Evolutionary conservation across 2,329 filamentous ascomycete genomes (phyloP).

Genomic region (Ophiocordyceps australis): DNA sequence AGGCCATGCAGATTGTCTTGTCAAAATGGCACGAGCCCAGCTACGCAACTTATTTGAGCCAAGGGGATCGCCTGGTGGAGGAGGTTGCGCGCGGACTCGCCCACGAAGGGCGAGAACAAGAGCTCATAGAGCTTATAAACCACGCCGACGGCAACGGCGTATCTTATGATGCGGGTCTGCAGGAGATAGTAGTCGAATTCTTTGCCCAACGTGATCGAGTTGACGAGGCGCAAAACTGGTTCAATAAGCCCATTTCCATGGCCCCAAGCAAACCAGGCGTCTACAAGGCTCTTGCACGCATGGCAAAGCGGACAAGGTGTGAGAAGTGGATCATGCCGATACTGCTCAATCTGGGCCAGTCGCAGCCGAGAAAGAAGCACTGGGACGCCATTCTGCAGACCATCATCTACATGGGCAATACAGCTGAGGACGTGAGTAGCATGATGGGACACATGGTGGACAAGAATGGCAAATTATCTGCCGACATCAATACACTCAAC

Average conservation of each 20-base stretch:
- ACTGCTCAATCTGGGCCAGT: conserved; percentile 32
- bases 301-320: conserved; percentile 40
- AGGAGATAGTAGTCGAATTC: conserved; percentile 39
- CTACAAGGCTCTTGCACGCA: conserved; percentile 16
- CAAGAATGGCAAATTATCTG: conserved; percentile 27
- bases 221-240: conserved; percentile 49
- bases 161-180: conserved; percentile 23
- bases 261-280: conserved; percentile 6
- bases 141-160: conserved; percentile 29
- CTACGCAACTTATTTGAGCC: conserved; percentile 5
- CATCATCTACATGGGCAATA: conserved; percentile 47
- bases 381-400: conserved; percentile 65
- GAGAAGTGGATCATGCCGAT: conserved; percentile 42
- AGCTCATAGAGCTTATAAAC: conserved; percentile 36
- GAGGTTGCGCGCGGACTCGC: conserved; percentile 35
- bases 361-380: conserved; percentile 28
- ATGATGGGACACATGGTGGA: conserved; percentile 60
- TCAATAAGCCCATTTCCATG: conserved; percentile 30
- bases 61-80: conserved; percentile 8
- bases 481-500: conserved; percentile 62
- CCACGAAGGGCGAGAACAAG: conserved; percentile 34
- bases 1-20: conserved; percentile 28
- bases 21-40: conserved; percentile 10
- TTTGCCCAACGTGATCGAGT: conserved; percentile 40
- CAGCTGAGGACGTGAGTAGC: conserved; percentile 26